A percentile compares a stretch with the other conserved stretches of the same genome.
Evolutionary conservation across 345 rosid genomes (phyloP).

Genomic region (Orychophragmus violaceus): DNA sequence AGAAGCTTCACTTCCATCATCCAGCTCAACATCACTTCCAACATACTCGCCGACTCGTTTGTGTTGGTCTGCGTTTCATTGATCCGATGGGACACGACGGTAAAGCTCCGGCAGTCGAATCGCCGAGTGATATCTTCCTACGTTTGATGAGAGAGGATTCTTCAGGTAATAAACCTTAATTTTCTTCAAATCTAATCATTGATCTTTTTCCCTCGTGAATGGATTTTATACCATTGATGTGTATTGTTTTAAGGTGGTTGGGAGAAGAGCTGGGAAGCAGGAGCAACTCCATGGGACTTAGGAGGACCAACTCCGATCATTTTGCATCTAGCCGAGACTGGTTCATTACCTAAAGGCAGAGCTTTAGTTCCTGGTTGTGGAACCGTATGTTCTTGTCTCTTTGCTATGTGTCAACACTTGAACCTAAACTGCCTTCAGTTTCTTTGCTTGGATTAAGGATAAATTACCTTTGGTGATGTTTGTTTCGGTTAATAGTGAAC

Average conservation of each 20-base stretch:
- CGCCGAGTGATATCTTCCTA: background rate
- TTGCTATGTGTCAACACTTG: background rate
- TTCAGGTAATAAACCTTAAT: background rate
- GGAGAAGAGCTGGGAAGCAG: constrained; percentile 43
- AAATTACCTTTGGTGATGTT: too few relatives aligned
- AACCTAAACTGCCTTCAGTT: too few relatives aligned
- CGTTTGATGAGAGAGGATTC: background rate
- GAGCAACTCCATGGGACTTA: constrained; percentile 81
- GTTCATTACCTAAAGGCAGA: constrained; percentile 46
- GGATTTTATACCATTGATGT: too few relatives aligned
- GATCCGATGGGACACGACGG: background rate
- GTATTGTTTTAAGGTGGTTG: background rate
- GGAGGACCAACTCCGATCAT: constrained; percentile 64
- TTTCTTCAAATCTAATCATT: background rate
- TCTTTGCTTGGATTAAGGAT: too few relatives aligned
- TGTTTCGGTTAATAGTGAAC: too few relatives aligned
- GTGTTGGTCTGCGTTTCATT: background rate
- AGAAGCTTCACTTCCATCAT: background rate
- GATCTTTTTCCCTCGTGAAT: background rate
- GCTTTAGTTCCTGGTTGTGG: background rate
- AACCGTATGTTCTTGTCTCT: background rate
- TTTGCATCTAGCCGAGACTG: constrained; percentile 46
- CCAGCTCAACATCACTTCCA: background rate
- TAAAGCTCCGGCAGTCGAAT: background rate
- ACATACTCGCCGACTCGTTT: background rate